A percentile compares a stretch with the other conserved stretches of the same genome.
Evolutionary conservation across 805 yeast genomes (phyloP).

Genomic region (Starmerella asiatica): DNA sequence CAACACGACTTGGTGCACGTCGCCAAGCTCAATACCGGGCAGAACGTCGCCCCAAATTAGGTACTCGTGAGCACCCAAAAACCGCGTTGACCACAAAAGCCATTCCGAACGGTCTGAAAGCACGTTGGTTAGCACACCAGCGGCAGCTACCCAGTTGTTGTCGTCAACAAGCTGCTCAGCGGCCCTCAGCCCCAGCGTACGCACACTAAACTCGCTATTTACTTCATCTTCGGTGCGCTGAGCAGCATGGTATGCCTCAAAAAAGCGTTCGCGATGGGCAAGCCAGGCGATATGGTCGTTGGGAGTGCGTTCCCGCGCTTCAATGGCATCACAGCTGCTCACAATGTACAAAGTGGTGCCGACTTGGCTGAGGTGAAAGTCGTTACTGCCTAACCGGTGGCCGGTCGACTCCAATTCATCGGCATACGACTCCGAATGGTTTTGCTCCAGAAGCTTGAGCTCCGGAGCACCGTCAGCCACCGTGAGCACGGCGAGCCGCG

Average conservation of each 20-base stretch:
- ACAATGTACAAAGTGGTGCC: slow-evolving; percentile 35
- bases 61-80: slow-evolving; percentile 36
- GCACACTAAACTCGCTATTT: not conserved
- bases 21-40: slow-evolving; percentile 33
- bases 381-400: slow-evolving; percentile 58
- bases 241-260: slow-evolving; percentile 46
- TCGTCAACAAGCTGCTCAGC: slow-evolving; percentile 23
- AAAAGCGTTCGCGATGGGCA: slow-evolving; percentile 37
- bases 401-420: slow-evolving; percentile 55
- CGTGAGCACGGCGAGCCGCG: slow-evolving; percentile 10
- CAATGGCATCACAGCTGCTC: slow-evolving; percentile 69
- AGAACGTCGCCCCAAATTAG: slow-evolving; percentile 38
- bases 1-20: slow-evolving; percentile 36
- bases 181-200: slow-evolving; percentile 43
- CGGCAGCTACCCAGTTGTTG: slow-evolving; percentile 3
- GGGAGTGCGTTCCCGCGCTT: slow-evolving; percentile 56
- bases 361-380: slow-evolving; percentile 33
- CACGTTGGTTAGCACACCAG: slow-evolving; percentile 4
- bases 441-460: slow-evolving; percentile 51
- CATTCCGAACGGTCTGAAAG: slow-evolving; percentile 33
- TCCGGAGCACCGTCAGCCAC: slow-evolving; percentile 37
- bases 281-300: slow-evolving; percentile 67
- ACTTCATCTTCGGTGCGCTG: not conserved
- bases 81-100: slow-evolving; percentile 48
- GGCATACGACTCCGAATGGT: slow-evolving; percentile 61